Base-by-base conservation (phyloP, 163 green algal species). In the Scenedesmus sp. region DNA sequence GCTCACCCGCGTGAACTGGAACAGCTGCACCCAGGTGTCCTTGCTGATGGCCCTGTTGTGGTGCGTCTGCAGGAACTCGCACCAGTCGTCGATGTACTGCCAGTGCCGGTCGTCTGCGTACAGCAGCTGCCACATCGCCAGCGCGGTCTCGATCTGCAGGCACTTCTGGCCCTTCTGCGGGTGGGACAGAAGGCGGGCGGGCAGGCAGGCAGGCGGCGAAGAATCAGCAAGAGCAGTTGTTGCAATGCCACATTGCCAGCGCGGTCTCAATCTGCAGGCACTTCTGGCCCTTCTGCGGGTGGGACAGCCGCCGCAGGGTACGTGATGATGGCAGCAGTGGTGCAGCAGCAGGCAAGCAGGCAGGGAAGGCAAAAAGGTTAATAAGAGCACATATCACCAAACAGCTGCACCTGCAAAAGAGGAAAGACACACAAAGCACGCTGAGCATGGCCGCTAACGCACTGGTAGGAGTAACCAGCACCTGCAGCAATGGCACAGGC, bases 11-110 rank as follows among this genome's bases (percentile, higher is more conserved):
- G 95, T 94, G 92, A 99, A 99, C 76, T 99, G 97, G 9, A 98
- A 93, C 20, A 99, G 94, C 95, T 99, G 98, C 64, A 92, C 88
- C 98, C 98, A 99, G 3, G 98, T 99, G 95, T 99, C 98, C 85
- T 95, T 96, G 82, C 94, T 96, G 92, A 99, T 97, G 18, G 97
- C 96, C 10, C 95, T 95, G 90, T 98, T 98, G 96, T 99, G 97
- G 86, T 99, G 95, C 64, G 59, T 82, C 91, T 95, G 92, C 88
- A 99, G 90, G 92, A 99, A 99, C 10, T 96, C 91, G 87, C 95
- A 98, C 98, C 98, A 99, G 18, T 96, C 92, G 16, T 98, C 95
- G 8, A 97, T 86, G 90, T 99, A 92, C 18, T 94, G 95, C 98
- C 98, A 99, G 18, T 90, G 94, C 23, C 94, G 86, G 3, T 93